phyloP scores from a whole-genome alignment of 345 rosid genomes.

The Salix caprea region DNA sequence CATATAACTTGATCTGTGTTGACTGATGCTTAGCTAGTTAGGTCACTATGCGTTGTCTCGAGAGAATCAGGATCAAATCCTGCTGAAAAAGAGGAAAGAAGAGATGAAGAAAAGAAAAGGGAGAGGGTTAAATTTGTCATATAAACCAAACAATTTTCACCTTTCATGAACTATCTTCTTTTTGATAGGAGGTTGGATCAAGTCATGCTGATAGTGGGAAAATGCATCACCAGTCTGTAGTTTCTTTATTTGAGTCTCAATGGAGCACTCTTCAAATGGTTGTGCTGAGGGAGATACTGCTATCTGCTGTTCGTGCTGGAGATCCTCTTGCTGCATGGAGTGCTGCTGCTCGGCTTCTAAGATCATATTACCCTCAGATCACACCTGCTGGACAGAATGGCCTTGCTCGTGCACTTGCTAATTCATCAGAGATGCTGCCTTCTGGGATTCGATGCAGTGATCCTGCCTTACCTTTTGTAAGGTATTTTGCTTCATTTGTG shows the following conservation, averaged over 20 bases:
- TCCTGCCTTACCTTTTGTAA: constrained; percentile 92
- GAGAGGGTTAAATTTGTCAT: neutral
- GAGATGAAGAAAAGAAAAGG: neutral
- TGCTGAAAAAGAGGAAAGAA: neutral
- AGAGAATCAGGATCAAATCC: neutral
- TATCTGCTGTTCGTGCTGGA: constrained; percentile 95
- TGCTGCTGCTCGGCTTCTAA: constrained; percentile 91
- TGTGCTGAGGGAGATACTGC: constrained; percentile 91
- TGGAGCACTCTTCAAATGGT: constrained; percentile 99
- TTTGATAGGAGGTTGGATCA: constrained; percentile 52
- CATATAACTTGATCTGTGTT: neutral
- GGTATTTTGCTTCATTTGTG: constrained; percentile 38
- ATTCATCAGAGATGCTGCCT: constrained; percentile 88
- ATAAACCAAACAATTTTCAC: neutral
- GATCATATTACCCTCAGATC: constrained; percentile 92
- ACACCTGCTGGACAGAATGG: constrained; percentile 99
- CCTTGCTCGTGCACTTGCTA: constrained; percentile 82
- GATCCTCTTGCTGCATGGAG: constrained; percentile 99
- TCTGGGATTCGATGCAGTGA: constrained; percentile 95
- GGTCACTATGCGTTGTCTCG: neutral
- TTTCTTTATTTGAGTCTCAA: constrained; percentile 86
- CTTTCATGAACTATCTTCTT: neutral
- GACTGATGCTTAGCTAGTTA: neutral
- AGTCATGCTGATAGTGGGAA: constrained; percentile 65
- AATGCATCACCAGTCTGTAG: constrained; percentile 75